Evolutionary conservation across 768 basidiomycete genomes (phyloP).

Genomic region (Trametes cinnabarina): DNA sequence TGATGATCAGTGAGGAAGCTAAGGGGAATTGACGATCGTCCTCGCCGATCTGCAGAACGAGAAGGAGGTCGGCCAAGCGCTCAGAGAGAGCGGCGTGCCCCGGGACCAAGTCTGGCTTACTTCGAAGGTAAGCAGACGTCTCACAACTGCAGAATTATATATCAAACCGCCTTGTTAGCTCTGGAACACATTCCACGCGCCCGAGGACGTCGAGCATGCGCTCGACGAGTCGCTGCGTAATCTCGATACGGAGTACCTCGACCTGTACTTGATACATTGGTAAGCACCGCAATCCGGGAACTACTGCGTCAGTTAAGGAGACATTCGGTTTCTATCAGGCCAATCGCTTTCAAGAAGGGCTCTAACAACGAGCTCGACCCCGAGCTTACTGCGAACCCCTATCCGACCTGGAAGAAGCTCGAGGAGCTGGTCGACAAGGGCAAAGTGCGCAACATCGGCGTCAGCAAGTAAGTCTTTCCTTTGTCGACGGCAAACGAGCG

Average conservation of each 20-base stretch:
- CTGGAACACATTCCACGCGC: conserved; percentile 76
- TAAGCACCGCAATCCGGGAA: conserved; percentile 25
- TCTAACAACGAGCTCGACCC: conserved; percentile 44
- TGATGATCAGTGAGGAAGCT: too few species aligned
- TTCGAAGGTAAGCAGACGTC: conserved; percentile 41
- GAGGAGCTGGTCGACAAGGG: conserved; percentile 77
- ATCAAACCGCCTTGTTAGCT: conserved; percentile 39
- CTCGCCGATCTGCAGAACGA: conserved; percentile 49
- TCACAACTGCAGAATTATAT: background rate
- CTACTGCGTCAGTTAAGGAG: background rate
- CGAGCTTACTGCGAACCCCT: conserved; percentile 64
- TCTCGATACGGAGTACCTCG: conserved; percentile 69
- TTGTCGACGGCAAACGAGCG: background rate
- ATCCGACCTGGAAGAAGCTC: conserved; percentile 78
- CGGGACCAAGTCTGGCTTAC: conserved; percentile 69
- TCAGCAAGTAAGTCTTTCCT: conserved; percentile 63
- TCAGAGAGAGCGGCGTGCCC: conserved; percentile 56
- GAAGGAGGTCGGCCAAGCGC: conserved; percentile 62
- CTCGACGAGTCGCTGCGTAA: conserved; percentile 64
- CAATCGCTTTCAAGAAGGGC: conserved; percentile 62
- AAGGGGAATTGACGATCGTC: too few species aligned
- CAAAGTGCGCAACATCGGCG: conserved; percentile 74
- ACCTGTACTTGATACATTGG: conserved; percentile 84
- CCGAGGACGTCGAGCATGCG: conserved; percentile 65
- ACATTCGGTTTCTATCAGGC: conserved; percentile 40